Evolutionary conservation across 2,329 filamentous ascomycete genomes (phyloP), one percentile per base, ranked within the genome.

Genomic region (Sporothrix pallida): DNA sequence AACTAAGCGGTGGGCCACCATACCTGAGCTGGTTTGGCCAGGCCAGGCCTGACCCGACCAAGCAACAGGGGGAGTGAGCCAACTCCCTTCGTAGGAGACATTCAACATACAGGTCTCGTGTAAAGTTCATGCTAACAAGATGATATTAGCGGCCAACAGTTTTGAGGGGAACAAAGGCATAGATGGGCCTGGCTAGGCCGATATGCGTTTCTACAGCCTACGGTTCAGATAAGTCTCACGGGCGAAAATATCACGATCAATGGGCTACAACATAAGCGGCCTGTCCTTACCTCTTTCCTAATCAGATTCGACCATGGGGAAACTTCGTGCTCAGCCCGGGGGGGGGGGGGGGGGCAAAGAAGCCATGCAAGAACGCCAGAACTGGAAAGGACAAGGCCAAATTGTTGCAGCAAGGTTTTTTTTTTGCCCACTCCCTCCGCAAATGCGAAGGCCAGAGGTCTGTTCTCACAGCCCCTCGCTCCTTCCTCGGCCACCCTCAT

Each of bases 401-500:
- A 13, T 31, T n/a, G 58, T 62, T 62, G 31, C 26, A 20, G 12
- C 26, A 15, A 60, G 23, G 8, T 37, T 17, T 7, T 26, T 37
- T 37, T 37, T 60, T 37, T 37, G 23, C 23, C 56, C 26, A 37
- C 26, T 37, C 26, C 56, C 44, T 52, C 44, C 65, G 12, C 15
- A 26, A 20, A 50, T 12, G 20, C 46, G 13, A 37, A 52, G 52
- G 12, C 48, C 46, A 7, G 65, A 42, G 42, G 62, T 54, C 50
- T 56, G 8, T 70, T 56, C 31, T 56, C 50, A 54, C 17, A 13
- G 46, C 20, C 67, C 65, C 13, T 52, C 62, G 42, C 17, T 31
- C 60, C 60, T 63, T 44, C 60, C 31, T 62, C 31, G 58, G 58
- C 31, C 58, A 42, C 58, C 60, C 31, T 37, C 60, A 46, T 67